Percentiles rank a stretch among this genome's conserved stretches.
Evolutionary conservation across 805 yeast species (phyloP).

Genomic region (Isabelozyma pseudorhagii): DNA sequence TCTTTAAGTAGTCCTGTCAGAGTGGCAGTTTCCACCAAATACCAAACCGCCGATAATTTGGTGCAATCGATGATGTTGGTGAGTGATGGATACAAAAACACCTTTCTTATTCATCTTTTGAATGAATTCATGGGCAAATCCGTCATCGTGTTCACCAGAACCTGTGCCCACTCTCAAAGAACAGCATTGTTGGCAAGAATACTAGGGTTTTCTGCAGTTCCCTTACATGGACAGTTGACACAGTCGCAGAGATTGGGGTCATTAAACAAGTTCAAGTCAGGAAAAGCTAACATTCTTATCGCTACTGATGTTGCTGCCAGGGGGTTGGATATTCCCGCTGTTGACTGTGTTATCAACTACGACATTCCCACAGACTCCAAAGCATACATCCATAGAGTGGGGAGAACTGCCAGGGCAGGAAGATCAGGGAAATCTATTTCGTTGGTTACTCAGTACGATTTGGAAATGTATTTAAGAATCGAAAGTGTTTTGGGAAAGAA

Average conservation of each 20-base stretch:
- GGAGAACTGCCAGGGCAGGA: slow-evolving; percentile 95
- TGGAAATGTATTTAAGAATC: slow-evolving; percentile 82
- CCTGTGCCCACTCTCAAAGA: slow-evolving; percentile 93
- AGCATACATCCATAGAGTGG: slow-evolving; percentile 84
- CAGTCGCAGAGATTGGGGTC: slow-evolving; percentile 85
- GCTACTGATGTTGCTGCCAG: slow-evolving; percentile 91
- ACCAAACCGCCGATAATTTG: slow-evolving; percentile 92
- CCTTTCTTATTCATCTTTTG: slow-evolving; percentile 75
- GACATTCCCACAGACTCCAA: slow-evolving; percentile 84
- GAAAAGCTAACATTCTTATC: slow-evolving; percentile 63
- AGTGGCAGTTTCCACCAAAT: slow-evolving; percentile 83
- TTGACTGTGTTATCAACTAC: slow-evolving; percentile 72
- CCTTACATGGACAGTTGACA: slow-evolving; percentile 88
- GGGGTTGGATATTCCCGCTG: slow-evolving; percentile 81
- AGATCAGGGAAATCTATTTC: slow-evolving; percentile 84
- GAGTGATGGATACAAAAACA: slow-evolving; percentile 90
- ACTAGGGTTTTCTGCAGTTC: slow-evolving; percentile 85
- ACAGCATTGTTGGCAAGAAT: slow-evolving; percentile 77
- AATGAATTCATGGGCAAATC: slow-evolving; percentile 85
- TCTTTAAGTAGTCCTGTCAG: slow-evolving; percentile 85
- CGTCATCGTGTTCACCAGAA: slow-evolving; percentile 84
- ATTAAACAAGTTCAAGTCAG: slow-evolving; percentile 72
- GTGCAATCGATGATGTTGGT: slow-evolving; percentile 85
- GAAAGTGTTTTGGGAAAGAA: slow-evolving; percentile 84
- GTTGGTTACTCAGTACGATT: slow-evolving; percentile 89